Percentiles rank a stretch among this genome's conserved stretches.
phyloP scores from a whole-genome alignment of 192 early-diverging fungal genomes.

The Podila verticillata region DNA sequence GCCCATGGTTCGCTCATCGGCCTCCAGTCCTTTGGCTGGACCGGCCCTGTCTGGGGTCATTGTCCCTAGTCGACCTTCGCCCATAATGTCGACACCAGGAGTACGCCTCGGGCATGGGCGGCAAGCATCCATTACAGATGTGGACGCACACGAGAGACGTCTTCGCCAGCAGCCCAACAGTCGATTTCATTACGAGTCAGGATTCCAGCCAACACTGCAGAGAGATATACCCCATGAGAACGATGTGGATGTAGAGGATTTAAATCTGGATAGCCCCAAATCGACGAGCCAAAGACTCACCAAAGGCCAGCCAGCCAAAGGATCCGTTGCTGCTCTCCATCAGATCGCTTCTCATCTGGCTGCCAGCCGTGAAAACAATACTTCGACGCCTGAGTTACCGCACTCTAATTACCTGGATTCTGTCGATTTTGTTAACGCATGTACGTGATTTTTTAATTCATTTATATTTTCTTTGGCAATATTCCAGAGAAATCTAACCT shows the following conservation, averaged over 20 bases:
- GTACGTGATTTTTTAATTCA: slow-evolving; percentile 9
- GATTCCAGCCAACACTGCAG: slow-evolving; percentile 24
- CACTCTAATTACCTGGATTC: slow-evolving; percentile 48
- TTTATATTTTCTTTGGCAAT: too few species aligned
- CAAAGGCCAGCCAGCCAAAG: slow-evolving; percentile 3
- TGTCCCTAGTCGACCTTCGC: slow-evolving; percentile 29
- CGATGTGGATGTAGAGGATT: slow-evolving; percentile 29
- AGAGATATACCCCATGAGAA: slow-evolving; percentile 17
- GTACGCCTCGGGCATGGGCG: slow-evolving; percentile 27
- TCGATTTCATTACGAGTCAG: slow-evolving; percentile 48
- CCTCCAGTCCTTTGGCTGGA: slow-evolving; percentile 45
- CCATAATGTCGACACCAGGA: slow-evolving; percentile 12
- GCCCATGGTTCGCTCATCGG: slow-evolving; percentile 42
- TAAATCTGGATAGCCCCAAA: slow-evolving; percentile 36
- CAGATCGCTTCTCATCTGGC: slow-evolving; percentile 24
- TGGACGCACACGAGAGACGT: slow-evolving; percentile 46
- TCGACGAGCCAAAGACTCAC: slow-evolving; percentile 5
- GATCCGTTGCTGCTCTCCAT: slow-evolving; percentile 10
- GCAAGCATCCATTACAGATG: slow-evolving; percentile 49
- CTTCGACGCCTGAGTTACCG: slow-evolving; percentile 35
- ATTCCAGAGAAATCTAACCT: too few species aligned
- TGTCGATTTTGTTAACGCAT: slow-evolving; percentile 52
- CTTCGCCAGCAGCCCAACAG: slow-evolving; percentile 28
- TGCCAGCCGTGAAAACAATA: slow-evolving; percentile 25
- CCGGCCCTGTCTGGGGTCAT: slow-evolving; percentile 35